Percentiles rank a stretch among this genome's conserved stretches.
These are phyloP conservation scores for Tremellales sp. DNA, from an alignment of 1,284 basidiomycete species.

Conservation along the genomic window DNA sequence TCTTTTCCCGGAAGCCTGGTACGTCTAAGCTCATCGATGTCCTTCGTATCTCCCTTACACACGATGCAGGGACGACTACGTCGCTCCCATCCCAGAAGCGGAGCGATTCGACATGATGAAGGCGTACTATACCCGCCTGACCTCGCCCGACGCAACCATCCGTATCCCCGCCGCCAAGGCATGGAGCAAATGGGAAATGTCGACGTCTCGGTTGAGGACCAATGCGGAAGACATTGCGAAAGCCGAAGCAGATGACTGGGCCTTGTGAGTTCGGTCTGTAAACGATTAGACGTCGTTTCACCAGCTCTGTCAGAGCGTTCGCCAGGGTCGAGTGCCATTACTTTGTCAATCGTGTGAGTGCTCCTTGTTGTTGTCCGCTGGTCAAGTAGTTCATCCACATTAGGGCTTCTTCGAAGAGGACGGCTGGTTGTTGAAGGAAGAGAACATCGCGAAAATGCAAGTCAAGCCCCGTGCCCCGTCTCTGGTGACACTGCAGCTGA, in stretches of 20 bases:
- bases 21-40: constrained; percentile 18
- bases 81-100: constrained; percentile 71
- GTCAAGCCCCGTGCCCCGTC: constrained; percentile 20
- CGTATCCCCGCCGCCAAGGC: constrained; percentile 65
- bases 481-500: background rate
- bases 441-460: constrained; percentile 86
- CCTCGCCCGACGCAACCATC: constrained; percentile 66
- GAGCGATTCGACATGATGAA: constrained; percentile 74
- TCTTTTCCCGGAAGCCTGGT: constrained; percentile 34
- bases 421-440: constrained; percentile 76
- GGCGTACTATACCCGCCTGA: constrained; percentile 73
- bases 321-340: constrained; percentile 91
- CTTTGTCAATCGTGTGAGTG: constrained; percentile 66
- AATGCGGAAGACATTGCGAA: constrained; percentile 66
- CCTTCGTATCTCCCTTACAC: no score
- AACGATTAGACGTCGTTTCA: constrained; percentile 11
- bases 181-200: constrained; percentile 80
- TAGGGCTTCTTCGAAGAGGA: constrained; percentile 79
- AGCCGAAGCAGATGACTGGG: constrained; percentile 69
- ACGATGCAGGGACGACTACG: constrained; percentile 76
- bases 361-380: background rate
- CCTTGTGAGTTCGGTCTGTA: constrained; percentile 56
- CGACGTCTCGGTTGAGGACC: constrained; percentile 67
- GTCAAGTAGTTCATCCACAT: background rate
- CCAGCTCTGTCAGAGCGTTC: constrained; percentile 60